A percentile compares a stretch with the other conserved stretches of the same genome.
Conservation (phyloP, 768 basidiomycete species). For the Pseudohyphozyma bogoriensis region DNA sequence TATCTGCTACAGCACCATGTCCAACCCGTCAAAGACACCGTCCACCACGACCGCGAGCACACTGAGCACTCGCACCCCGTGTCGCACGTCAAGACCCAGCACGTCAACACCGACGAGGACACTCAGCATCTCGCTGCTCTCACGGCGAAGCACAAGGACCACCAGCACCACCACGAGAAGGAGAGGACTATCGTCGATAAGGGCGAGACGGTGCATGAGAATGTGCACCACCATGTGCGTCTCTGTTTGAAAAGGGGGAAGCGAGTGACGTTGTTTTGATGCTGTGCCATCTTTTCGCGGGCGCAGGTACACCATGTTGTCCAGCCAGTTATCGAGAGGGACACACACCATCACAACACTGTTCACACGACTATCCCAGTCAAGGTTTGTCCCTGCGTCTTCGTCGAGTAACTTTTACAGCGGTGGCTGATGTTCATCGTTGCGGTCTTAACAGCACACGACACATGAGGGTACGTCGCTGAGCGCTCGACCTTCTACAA, state of each 20-base stretch:
- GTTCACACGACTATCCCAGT: background rate
- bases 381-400: no score
- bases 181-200: constrained; percentile 17
- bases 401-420: no score
- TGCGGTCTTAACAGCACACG: background rate
- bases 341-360: background rate
- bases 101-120: constrained; percentile 25
- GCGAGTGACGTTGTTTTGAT: background rate
- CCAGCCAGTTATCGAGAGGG: constrained; percentile 5
- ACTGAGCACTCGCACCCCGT: constrained; percentile 11
- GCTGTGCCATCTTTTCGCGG: background rate
- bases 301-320: background rate
- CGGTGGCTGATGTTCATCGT: background rate
- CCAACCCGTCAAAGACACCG: constrained; percentile 25
- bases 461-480: background rate
- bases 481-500: background rate
- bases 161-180: background rate
- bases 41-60: constrained; percentile 10
- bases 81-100: constrained; percentile 9
- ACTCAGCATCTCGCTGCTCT: constrained; percentile 17
- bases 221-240: constrained; percentile 13
- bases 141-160: constrained; percentile 6
- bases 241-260: no score
- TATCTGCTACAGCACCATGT: background rate
- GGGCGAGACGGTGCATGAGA: constrained; percentile 12